Conservation (phyloP, 2,329 filamentous ascomycete genomes). For the Sordariomycetes sp. region DNA sequence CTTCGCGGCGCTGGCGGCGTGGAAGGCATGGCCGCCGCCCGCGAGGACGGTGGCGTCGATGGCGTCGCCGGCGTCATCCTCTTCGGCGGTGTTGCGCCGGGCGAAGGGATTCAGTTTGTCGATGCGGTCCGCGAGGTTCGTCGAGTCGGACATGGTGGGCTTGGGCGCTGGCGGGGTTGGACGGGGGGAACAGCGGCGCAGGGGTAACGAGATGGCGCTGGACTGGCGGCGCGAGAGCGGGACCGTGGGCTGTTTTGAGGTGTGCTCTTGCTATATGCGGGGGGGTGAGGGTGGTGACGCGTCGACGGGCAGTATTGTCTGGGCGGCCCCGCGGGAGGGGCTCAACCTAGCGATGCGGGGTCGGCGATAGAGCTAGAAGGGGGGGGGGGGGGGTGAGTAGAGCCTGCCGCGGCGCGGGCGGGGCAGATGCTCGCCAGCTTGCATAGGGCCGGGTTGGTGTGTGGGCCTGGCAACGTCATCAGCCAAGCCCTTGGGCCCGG, state of each 20-base stretch:
- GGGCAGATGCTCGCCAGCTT: not conserved
- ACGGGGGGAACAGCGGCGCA: not conserved
- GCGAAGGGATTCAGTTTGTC: slow-evolving; percentile 2
- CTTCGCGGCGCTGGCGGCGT: slow-evolving; percentile 30
- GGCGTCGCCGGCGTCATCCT: slow-evolving; percentile 39
- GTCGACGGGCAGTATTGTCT: not conserved
- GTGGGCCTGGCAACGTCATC: not conserved
- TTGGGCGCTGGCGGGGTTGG: not conserved
- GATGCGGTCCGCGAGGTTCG: not conserved
- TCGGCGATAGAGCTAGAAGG: not conserved
- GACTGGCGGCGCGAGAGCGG: not conserved
- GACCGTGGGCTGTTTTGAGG: not conserved
- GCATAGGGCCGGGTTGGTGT: not conserved
- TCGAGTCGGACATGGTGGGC: not conserved
- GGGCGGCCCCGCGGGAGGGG: not conserved
- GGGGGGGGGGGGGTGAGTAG: not conserved
- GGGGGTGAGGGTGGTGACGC: not conserved
- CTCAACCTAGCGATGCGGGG: not conserved
- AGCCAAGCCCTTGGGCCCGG: not conserved
- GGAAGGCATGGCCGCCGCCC: slow-evolving; percentile 42
- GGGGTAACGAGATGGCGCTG: not conserved
- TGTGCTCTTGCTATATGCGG: not conserved
- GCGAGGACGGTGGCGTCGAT: slow-evolving; percentile 37
- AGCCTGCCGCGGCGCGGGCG: not conserved
- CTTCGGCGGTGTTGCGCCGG: slow-evolving; percentile 15